phyloP scores from a whole-genome alignment of 768 basidiomycete species.

The Naganishia friedmannii region DNA sequence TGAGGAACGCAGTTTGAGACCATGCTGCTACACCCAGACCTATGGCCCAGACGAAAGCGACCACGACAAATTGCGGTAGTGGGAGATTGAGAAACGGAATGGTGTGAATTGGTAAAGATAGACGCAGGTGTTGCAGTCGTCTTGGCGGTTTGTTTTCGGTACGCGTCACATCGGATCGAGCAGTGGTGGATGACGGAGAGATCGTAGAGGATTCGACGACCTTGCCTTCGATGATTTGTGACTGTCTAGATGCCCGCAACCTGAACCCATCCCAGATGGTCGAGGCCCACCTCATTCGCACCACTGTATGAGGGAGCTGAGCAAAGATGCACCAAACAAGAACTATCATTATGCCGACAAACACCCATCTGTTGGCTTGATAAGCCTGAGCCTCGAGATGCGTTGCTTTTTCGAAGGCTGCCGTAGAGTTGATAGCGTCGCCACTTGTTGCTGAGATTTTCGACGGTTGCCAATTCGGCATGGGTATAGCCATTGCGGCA shows the following conservation, averaged over 20 bases:
- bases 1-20: slow-evolving; percentile 35
- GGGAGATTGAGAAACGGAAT: slow-evolving; percentile 31
- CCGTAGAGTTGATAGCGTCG: slow-evolving; percentile 33
- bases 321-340: slow-evolving; percentile 29
- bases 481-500: background rate
- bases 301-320: slow-evolving; percentile 33
- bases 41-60: slow-evolving; percentile 26
- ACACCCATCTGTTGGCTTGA: slow-evolving; percentile 34
- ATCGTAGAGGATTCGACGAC: background rate
- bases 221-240: background rate
- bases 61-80: slow-evolving; percentile 30
- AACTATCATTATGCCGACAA: slow-evolving; percentile 34
- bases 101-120: slow-evolving; percentile 25
- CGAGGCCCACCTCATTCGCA: slow-evolving; percentile 21
- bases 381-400: slow-evolving; percentile 34
- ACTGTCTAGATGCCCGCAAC: background rate
- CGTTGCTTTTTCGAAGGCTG: slow-evolving; percentile 30
- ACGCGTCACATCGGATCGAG: too few relatives aligned
- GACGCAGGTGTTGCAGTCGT: slow-evolving; percentile 22
- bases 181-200: too few relatives aligned
- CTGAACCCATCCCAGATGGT: slow-evolving; percentile 14
- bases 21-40: slow-evolving; percentile 35
- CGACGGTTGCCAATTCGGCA: slow-evolving; percentile 19
- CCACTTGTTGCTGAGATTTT: slow-evolving; percentile 24
- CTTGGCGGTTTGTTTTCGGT: slow-evolving; percentile 14